Conservation (phyloP, 345 rosid genomes). For the Pugionium dolabratum region DNA sequence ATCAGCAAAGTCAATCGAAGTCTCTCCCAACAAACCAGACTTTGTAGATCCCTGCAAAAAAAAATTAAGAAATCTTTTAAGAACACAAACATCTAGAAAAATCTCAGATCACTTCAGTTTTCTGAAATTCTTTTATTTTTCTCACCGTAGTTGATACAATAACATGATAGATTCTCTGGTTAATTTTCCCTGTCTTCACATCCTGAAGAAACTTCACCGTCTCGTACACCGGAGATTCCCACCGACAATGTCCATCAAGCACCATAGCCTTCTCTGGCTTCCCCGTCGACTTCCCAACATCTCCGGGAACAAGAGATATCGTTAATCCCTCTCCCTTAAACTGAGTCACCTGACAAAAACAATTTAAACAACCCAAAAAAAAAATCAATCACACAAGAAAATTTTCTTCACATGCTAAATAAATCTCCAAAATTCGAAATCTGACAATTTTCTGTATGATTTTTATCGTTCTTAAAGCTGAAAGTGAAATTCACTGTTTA, state of each 20-base stretch:
- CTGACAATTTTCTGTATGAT: background rate
- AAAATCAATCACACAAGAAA: background rate
- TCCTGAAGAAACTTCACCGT: slow-evolving; percentile 68
- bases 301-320: slow-evolving; percentile 79
- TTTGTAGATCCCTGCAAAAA: slow-evolving; percentile 71
- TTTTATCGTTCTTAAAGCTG: background rate
- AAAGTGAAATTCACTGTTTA: slow-evolving; percentile 18
- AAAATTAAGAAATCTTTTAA: background rate
- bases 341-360: slow-evolving; percentile 59
- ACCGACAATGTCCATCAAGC: slow-evolving; percentile 63
- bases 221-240: slow-evolving; percentile 81
- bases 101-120: background rate
- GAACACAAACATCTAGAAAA: background rate
- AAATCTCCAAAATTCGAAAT: background rate
- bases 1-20: slow-evolving; percentile 80
- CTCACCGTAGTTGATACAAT: slow-evolving; percentile 71
- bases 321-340: slow-evolving; percentile 70
- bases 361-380: background rate
- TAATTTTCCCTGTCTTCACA: slow-evolving; percentile 59
- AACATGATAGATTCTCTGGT: slow-evolving; percentile 70
- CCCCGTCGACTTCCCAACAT: slow-evolving; percentile 70
- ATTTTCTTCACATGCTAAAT: background rate
- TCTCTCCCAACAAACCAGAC: slow-evolving; percentile 75
- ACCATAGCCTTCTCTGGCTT: slow-evolving; percentile 62
- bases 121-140: background rate